phyloP scores from a whole-genome alignment of 176 grass and related monocot genomes.

The Poa pratensis region DNA sequence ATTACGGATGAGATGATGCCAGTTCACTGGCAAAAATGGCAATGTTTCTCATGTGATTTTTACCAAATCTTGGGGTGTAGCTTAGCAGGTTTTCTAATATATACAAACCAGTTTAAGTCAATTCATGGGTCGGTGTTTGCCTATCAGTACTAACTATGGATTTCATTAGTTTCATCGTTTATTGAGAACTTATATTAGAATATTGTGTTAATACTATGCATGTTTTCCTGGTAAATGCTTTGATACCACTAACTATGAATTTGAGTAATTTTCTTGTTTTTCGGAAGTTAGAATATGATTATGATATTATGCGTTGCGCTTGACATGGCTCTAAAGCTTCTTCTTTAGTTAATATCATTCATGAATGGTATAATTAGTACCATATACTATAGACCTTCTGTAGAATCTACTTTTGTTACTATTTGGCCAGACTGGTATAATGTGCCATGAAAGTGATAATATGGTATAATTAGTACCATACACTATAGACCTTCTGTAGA shows the following conservation, averaged over 20 bases:
- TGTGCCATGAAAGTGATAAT: background rate
- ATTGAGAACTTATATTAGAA: background rate
- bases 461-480: too few relatives aligned
- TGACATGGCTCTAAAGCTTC: background rate
- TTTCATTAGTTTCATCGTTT: background rate
- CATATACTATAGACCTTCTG: background rate
- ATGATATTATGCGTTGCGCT: background rate
- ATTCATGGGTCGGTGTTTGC: background rate
- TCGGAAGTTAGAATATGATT: background rate
- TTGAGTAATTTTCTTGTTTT: background rate
- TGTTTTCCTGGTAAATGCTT: background rate
- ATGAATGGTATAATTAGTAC: background rate
- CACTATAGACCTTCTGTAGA: too few relatives aligned
- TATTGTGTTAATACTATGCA: background rate
- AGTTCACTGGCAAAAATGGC: background rate
- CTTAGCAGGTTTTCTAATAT: constrained; percentile 13
- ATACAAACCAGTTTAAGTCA: background rate
- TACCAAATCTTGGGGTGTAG: background rate
- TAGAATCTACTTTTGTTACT: background rate
- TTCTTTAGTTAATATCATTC: constrained; percentile 4
- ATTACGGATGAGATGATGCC: background rate
- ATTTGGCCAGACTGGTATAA: background rate
- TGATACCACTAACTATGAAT: background rate
- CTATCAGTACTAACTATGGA: constrained; percentile 9
- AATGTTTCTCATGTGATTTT: background rate